Evolutionary conservation across 768 basidiomycete genomes (phyloP), one percentile per base, ranked within the genome.

Genomic region (Lepiota venenata): DNA sequence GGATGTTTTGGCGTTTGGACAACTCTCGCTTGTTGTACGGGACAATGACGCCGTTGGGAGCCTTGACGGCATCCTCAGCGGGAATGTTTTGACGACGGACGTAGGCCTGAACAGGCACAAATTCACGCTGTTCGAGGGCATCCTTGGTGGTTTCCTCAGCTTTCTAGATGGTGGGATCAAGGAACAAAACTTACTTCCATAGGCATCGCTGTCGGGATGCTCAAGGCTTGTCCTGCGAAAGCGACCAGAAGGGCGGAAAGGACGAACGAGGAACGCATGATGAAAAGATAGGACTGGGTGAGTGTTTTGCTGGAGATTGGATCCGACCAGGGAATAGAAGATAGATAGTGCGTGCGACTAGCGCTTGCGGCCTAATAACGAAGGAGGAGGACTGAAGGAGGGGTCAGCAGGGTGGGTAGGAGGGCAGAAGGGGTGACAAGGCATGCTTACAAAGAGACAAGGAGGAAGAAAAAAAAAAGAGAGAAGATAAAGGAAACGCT

Each of bases 241-340:
- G 74, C 58, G 52, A 76, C 67, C 48, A 76, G 62, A 54, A 78
- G 57, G 52, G 74, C 58, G 47, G 76, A 63, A 50, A 76, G 52
- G 61, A 77, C 57, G 60, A 71, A 58, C 52, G 70, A 63, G 60
- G 68, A 58, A 64, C 81, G 71, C 83, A 85, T 84, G 67, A 61
- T 70, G 60, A 54, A 53, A 38, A 35, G 56, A 50, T 49, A 9
- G 39, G 45, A 38, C 27, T 50, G 47, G 57, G 56, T 42, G 22
- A 32, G 27, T 14, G 22, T 35, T n/a, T 37, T 18, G 18, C 8
- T 12, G 39, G 55, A 29, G 56, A 12, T 8, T 32, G 32, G 32
- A 32, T 32, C 32, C 46, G 45, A 54, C 52, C 52, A 55, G 43
- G 29, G 29, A 41, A 38, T 58, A 32, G 58, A 61, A 32, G 55